Evolutionary conservation across 805 yeast species (phyloP), one percentile per base, ranked within the genome.

Genomic region (Zygotorulaspora sp.): DNA sequence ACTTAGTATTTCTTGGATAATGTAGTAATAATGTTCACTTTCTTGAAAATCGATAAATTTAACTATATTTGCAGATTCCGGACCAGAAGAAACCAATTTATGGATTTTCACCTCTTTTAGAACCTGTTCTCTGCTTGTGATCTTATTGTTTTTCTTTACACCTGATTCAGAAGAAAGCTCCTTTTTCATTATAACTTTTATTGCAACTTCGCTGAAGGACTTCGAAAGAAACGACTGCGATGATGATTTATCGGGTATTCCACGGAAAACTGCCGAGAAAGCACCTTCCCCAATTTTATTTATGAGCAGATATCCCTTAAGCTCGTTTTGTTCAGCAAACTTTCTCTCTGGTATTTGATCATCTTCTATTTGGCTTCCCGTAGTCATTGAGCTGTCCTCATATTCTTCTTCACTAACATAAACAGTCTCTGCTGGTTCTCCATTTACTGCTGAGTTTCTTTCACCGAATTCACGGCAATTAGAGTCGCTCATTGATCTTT

Each of bases 211-310:
- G 24, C 45, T 45, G 46, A 40, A 51, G 21, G 37, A 41, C 30
- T 38, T 44, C 16, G 40, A 30, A 19, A 49, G 21, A 28, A 41
- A 41, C 12, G 42, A 27, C 18, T 38, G 30, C 6, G 43, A 22
- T 20, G 50, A 48, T 13, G 38, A 33, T 11, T 37, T 36, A 15
- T 48, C 37, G 15, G 58, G 67, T n/a, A 52, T 34, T 17, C 86
- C 89, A 36, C 75, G 74, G 61, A 77, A 80, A 12, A 84, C 94
- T 20, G 76, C 72, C 3, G 89, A 81, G 48, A 84, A 84, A 0
- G 94, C 89, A 17, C 94, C 94, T 58, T 84, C 92, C 6, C 94
- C 94, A 45, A 84, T 72, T 52, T 72, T 71, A 30, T 66, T 66
- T 3, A 69, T 36, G 18, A 76, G 51, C 36, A 57, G 58, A 48